Evolutionary conservation across 768 basidiomycete genomes (phyloP), one percentile per base, ranked within the genome.

Genomic region (Mycena albidolilacea): DNA sequence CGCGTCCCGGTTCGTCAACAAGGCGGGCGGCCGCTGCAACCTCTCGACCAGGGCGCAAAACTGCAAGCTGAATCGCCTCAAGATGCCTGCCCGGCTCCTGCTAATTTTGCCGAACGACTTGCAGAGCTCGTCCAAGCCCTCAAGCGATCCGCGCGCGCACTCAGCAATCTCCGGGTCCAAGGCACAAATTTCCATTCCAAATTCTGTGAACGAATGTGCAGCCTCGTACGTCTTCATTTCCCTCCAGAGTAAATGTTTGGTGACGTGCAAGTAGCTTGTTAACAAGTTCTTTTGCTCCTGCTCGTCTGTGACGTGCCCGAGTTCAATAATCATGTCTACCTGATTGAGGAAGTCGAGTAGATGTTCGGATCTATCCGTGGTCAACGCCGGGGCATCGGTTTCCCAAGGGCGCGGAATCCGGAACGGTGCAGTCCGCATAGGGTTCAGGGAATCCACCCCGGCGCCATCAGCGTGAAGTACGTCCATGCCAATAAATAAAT

Each of bases 311-410:
- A 69, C 55, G 7, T 23, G 23, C 15, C 55, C 60, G 48, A 69
- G 68, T 50, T 50, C 59, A n/a, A 69, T 62, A 52, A 69, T 69
- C 19, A 30, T 38, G 11, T 61, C 67, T 43, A 69, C 67, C 5
- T 69, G 21, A 43, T 69, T 48, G 5, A 69, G 35, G 23, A 69
- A 63, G 55, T 62, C 68, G n/a, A 41, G 19, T 23, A 69, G 52
- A 19, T 69, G 60, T 7, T 69, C 48, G 11, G 52, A 43, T n/a
- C 37, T 59, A 7, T 55, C 50, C 37, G 68, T 41, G 21, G n/a
- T 43, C 60, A 69, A 62, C 50, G 12, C 63, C 43, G 68, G 68
- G 30, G 41, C 50, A 30, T 63, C 60, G n/a, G 21, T 62, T 19
- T 69, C 68, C 68, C n/a, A n/a, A n/a, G n/a, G n/a, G n/a, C n/a